Evolutionary conservation across 2,329 filamentous ascomycete species (phyloP).

Genomic region (Sphaerulina vaccinii): DNA sequence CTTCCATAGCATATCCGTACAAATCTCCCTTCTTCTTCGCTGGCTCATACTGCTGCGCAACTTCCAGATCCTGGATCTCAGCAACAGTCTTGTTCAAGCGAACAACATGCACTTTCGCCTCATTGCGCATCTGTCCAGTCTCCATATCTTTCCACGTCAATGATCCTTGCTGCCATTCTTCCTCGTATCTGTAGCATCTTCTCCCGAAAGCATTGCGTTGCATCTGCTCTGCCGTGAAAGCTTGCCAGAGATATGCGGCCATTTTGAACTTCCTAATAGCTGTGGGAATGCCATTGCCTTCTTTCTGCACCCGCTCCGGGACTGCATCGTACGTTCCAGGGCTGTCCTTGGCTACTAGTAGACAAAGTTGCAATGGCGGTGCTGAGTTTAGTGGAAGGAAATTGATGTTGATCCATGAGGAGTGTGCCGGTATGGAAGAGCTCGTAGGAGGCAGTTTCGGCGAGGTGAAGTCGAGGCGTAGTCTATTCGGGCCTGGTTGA

Average conservation of each 20-base stretch:
- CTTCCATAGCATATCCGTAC: conserved; percentile 73
- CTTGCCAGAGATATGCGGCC: conserved; percentile 95
- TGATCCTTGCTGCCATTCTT: conserved; percentile 87
- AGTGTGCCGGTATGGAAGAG: conserved; percentile 68
- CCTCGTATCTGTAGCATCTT: conserved; percentile 84
- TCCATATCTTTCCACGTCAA: conserved; percentile 72
- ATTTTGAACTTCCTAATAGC: conserved; percentile 90
- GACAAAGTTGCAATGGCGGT: conserved; percentile 85
- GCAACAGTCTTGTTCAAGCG: conserved; percentile 78
- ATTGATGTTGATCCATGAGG: conserved; percentile 77
- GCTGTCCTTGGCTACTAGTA: conserved; percentile 85
- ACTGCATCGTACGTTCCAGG: conserved; percentile 79
- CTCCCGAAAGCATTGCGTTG: conserved; percentile 81
- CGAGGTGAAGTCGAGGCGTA: conserved; percentile 82
- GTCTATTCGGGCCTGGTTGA: conserved; percentile 82
- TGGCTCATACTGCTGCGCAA: conserved; percentile 72
- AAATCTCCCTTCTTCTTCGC: conserved; percentile 71
- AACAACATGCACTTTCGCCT: conserved; percentile 86
- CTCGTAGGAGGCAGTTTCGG: conserved; percentile 73
- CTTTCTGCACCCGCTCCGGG: conserved; percentile 70
- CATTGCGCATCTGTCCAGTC: conserved; percentile 74
- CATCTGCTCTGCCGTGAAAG: conserved; percentile 97
- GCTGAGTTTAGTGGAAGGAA: conserved; percentile 76
- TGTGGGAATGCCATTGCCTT: conserved; percentile 77
- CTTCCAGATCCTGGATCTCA: conserved; percentile 75